phyloP scores from a whole-genome alignment of 2,329 filamentous ascomycete species.

The Phyllosticta citribraziliensis region DNA sequence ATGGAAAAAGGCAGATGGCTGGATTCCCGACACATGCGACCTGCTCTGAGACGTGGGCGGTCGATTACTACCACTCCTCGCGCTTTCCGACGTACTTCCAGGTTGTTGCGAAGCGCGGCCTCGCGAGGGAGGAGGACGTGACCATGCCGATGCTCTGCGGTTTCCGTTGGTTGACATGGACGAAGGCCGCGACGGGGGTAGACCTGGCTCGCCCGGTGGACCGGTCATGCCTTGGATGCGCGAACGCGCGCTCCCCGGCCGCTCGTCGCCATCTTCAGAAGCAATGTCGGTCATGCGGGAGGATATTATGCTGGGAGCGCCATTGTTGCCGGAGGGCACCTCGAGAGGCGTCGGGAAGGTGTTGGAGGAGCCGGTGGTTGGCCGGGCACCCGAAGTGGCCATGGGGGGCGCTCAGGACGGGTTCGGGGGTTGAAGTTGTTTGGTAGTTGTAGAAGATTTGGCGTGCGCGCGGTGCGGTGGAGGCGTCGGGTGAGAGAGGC shows the following conservation, averaged over 20 bases:
- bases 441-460: not conserved
- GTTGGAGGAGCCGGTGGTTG: conserved; percentile 12
- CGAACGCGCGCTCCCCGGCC: conserved; percentile 13
- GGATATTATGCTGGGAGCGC: conserved; percentile 15
- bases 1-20: conserved; percentile 84
- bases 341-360: conserved; percentile 15
- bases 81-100: conserved; percentile 11
- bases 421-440: not conserved
- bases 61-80: conserved; percentile 17
- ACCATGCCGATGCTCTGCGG: conserved; percentile 45
- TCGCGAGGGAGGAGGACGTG: conserved; percentile 47
- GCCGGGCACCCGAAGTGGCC: conserved; percentile 24
- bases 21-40: conserved; percentile 82
- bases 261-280: conserved; percentile 42
- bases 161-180: conserved; percentile 30
- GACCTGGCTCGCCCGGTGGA: conserved; percentile 37
- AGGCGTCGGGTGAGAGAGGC: conserved; percentile 15
- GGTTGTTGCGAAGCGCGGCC: conserved; percentile 30
- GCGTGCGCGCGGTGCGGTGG: not conserved
- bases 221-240: conserved; percentile 33
- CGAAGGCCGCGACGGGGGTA: conserved; percentile 38
- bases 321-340: conserved; percentile 7
- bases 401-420: conserved; percentile 14
- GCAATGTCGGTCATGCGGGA: conserved; percentile 50
- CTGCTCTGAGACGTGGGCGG: conserved; percentile 61